Evolutionary conservation across 805 yeast genomes (phyloP).

Genomic region (Ogataea methanolica): DNA sequence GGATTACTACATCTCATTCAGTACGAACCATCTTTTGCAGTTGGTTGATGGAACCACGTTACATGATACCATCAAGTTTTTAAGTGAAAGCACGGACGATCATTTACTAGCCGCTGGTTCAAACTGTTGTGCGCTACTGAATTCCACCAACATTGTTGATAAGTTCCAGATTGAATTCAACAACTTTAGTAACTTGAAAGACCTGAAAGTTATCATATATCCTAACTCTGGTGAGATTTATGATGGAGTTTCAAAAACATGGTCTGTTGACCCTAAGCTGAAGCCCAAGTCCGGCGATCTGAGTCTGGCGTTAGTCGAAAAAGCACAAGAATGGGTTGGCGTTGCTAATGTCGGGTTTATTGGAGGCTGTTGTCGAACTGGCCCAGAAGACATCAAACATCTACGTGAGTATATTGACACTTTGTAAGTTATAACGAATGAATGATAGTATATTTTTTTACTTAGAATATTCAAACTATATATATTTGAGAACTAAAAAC

Average conservation of each 20-base stretch:
- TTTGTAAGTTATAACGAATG: not conserved
- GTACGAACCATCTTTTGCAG: conserved; percentile 33
- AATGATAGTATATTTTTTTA: not conserved
- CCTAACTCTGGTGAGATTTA: conserved; percentile 76
- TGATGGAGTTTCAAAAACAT: conserved; percentile 40
- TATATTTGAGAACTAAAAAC: too few relatives aligned
- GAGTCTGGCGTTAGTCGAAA: conserved; percentile 34
- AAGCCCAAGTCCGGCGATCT: conserved; percentile 7
- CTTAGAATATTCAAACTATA: too few relatives aligned
- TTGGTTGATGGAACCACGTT: conserved; percentile 51
- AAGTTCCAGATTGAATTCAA: conserved; percentile 16
- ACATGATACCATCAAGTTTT: conserved; percentile 24
- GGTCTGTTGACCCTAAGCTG: conserved; percentile 28
- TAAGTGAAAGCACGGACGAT: conserved; percentile 17
- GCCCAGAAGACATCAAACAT: conserved; percentile 41
- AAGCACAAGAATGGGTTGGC: conserved; percentile 36
- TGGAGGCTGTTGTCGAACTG: conserved; percentile 77
- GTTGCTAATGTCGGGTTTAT: conserved; percentile 42
- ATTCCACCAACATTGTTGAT: conserved; percentile 37
- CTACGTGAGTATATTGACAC: conserved; percentile 13
- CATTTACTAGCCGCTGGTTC: conserved; percentile 50
- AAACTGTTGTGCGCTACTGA: conserved; percentile 55
- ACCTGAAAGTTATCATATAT: conserved; percentile 48
- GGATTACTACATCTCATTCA: conserved; percentile 30
- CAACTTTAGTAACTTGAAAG: conserved; percentile 7